Evolutionary conservation across 441 rosid genomes (phyloP).

Genomic region (Jatropha podagrica): DNA sequence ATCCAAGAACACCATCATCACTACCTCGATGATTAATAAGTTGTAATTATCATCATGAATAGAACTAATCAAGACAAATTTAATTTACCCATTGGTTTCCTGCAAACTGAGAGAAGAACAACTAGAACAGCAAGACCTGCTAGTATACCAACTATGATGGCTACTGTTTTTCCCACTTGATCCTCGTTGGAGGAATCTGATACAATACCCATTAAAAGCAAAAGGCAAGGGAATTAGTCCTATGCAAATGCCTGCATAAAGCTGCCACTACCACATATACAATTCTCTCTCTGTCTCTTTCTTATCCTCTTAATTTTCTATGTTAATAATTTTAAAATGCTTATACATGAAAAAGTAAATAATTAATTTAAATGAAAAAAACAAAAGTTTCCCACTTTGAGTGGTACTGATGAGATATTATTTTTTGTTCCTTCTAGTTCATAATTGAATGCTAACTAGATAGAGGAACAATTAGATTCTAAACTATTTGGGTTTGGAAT

Average conservation of each 20-base stretch:
- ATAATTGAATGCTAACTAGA: constrained; percentile 1
- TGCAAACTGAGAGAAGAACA: constrained; percentile 74
- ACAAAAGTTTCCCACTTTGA: background rate
- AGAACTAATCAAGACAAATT: background rate
- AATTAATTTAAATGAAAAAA: background rate
- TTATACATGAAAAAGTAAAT: too few species aligned
- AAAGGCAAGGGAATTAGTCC: constrained; percentile 17
- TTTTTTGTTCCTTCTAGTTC: background rate
- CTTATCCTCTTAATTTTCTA: too few species aligned
- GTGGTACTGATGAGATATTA: background rate
- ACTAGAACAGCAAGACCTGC: constrained; percentile 69
- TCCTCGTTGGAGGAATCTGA: constrained; percentile 65
- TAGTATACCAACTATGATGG: constrained; percentile 75
- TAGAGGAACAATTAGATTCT: background rate
- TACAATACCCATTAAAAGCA: constrained; percentile 13
- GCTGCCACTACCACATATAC: constrained; percentile 18
- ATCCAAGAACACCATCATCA: background rate
- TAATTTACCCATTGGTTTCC: constrained; percentile 47
- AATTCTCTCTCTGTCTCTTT: background rate
- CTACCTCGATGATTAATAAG: background rate
- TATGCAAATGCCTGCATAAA: constrained; percentile 1
- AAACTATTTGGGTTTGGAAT: background rate
- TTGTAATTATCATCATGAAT: background rate
- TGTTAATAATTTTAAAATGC: too few species aligned
- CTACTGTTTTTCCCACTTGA: constrained; percentile 70